Percentiles rank a stretch among this genome's conserved stretches.
Conservation (phyloP, 768 basidiomycete species). For the Termitomyces sp. region DNA sequence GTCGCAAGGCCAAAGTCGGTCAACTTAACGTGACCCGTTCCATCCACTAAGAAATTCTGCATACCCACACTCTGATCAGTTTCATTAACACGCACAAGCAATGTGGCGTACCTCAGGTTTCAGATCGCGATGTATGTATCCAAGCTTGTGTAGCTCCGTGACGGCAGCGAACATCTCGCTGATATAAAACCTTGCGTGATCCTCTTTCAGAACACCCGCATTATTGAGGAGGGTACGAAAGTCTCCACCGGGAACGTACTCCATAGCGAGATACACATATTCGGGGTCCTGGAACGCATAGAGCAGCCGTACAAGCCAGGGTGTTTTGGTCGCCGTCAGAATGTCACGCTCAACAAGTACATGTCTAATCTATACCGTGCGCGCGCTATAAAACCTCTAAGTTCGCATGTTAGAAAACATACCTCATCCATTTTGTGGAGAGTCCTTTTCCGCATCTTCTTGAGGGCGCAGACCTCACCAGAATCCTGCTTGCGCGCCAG, state of each 20-base stretch:
- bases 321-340: slow-evolving; percentile 92
- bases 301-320: slow-evolving; percentile 91
- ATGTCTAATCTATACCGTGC: slow-evolving; percentile 64
- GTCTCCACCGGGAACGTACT: slow-evolving; percentile 98
- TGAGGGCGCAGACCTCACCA: slow-evolving; percentile 93
- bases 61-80: background rate
- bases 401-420: slow-evolving; percentile 5
- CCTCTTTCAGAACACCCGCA: slow-evolving; percentile 95
- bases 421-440: slow-evolving; percentile 99
- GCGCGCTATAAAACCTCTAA: background rate
- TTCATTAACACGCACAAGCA: background rate
- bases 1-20: slow-evolving; percentile 98
- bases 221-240: slow-evolving; percentile 97
- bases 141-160: slow-evolving; percentile 91
- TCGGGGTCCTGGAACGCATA: slow-evolving; percentile 96
- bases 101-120: slow-evolving; percentile 79
- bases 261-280: slow-evolving; percentile 96
- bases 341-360: slow-evolving; percentile 98
- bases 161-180: slow-evolving; percentile 97
- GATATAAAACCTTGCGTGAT: slow-evolving; percentile 95
- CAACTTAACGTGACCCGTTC: slow-evolving; percentile 93
- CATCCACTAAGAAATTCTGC: slow-evolving; percentile 95
- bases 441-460: slow-evolving; percentile 95
- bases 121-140: slow-evolving; percentile 96
- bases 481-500: slow-evolving; percentile 93